Conservation (phyloP, 164 flowering plant genomes). For the Saururus chinensis region DNA sequence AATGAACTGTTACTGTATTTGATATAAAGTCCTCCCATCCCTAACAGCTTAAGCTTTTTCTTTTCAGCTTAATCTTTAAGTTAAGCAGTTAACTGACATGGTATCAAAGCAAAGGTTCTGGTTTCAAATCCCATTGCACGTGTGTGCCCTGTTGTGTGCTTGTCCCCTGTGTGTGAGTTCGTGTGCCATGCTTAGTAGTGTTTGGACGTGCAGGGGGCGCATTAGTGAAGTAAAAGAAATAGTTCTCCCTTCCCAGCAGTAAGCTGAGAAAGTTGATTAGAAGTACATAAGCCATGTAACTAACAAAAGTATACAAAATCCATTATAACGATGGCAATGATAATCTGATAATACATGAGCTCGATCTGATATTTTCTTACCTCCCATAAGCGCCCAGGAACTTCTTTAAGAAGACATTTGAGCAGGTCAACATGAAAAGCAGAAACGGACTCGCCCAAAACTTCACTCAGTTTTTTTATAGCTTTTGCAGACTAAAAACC, state of each 20-base stretch:
- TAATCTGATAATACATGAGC: not conserved
- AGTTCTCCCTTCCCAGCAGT: not conserved
- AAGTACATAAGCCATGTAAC: not conserved
- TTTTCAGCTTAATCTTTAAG: no score
- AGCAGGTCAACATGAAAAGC: slow-evolving; percentile 48
- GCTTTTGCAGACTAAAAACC: slow-evolving; percentile 70
- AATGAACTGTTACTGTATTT: no score
- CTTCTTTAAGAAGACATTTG: slow-evolving; percentile 60
- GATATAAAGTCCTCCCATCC: no score
- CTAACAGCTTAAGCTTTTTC: no score
- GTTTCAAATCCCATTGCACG: no score
- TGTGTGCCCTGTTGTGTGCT: no score
- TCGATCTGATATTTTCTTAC: slow-evolving; percentile 22
- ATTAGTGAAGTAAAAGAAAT: no score
- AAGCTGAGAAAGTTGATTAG: not conserved
- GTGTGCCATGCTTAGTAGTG: not conserved
- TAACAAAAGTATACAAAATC: not conserved
- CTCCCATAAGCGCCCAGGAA: slow-evolving; percentile 98
- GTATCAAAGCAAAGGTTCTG: no score
- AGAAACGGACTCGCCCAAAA: slow-evolving; percentile 74
- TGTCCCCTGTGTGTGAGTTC: no score
- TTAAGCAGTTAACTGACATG: no score
- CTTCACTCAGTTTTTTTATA: slow-evolving; percentile 67
- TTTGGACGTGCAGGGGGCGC: not conserved
- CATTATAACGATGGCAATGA: not conserved